Base-by-base conservation (phyloP, 495 filamentous ascomycete genomes). In the Trichoderma reesei region DNA sequence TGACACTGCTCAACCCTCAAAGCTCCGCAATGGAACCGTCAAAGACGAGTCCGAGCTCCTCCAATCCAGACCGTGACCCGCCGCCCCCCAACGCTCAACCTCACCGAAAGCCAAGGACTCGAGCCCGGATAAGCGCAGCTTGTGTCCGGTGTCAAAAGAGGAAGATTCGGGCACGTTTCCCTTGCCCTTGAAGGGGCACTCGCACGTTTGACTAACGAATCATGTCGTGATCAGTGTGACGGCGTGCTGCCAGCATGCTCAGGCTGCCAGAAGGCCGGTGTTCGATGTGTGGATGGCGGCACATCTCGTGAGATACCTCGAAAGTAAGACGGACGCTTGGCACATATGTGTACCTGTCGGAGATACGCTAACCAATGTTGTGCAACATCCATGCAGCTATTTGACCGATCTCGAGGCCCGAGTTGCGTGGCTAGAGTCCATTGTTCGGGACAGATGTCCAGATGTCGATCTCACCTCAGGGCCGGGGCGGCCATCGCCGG, bases 141-240 rank as follows among this genome's bases (percentile, higher is more conserved):
- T 56, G 51, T 56, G 51, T 56, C 26, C 33, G 51, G 18, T 56
- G 51, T 56, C 51, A 56, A 56, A 56, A 56, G 8, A 33, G 51
- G 14, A 56, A 56, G 51, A 56, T 56, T 56, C 20, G 51, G 31
- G 51, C 51, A 56, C 26, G 51, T 56, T 18, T 13, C 26, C 26
- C 51, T 10, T 54, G 46, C 18, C 3, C 26, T 54, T 9, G 18
- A 54, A 44, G 10, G 0, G 41, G 41, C 41, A 16, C 3, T n/a
- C 13, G n/a, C 13, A n/a, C 14, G 5, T 0, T 44, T 44, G 9
- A 44, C 46, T 54, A 10, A 54, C 46, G 26, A 0, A 33, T 34
- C 38, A 11, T 56, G 11, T 9, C 8, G 18, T 48, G 11, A 33
- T 16, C 18, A 56, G 51, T 56, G 51, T 34, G 51, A 56, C 26